These are phyloP conservation scores for Blastobotrys indianensis DNA, from an alignment of 1,139 yeast species.

Conservation along the genomic window DNA sequence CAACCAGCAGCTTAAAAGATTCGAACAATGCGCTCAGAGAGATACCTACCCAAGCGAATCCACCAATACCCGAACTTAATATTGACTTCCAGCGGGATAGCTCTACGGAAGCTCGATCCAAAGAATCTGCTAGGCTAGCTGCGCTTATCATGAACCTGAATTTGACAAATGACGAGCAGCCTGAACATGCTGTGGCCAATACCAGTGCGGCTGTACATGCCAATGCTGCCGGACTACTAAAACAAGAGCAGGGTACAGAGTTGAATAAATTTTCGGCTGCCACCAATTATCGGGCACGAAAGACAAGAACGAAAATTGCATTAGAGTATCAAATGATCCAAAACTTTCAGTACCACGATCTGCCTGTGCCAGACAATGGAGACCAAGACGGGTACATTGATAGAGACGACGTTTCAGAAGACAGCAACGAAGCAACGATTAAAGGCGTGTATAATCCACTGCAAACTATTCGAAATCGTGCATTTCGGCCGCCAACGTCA, in stretches of 20 bases:
- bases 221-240: neutral
- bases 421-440: slow-evolving; percentile 18
- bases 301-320: slow-evolving; percentile 47
- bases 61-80: neutral
- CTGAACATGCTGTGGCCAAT: slow-evolving; percentile 1
- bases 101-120: slow-evolving; percentile 13
- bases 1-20: no score
- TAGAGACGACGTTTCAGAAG: slow-evolving; percentile 1
- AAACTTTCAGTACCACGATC: slow-evolving; percentile 30
- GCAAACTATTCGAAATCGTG: slow-evolving; percentile 68
- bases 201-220: neutral
- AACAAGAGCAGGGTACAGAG: neutral
- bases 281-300: slow-evolving; percentile 47
- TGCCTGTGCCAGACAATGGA: slow-evolving; percentile 3
- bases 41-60: no score
- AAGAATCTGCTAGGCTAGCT: slow-evolving; percentile 24
- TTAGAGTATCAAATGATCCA: slow-evolving; percentile 47
- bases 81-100: neutral
- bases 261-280: slow-evolving; percentile 22
- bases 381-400: slow-evolving; percentile 1
- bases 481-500: slow-evolving; percentile 41
- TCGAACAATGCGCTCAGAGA: no score
- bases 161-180: slow-evolving; percentile 17
- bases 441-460: slow-evolving; percentile 57
- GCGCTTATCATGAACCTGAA: slow-evolving; percentile 22